These are phyloP conservation scores for Fusarium sublunatum DNA, from an alignment of 2,329 filamentous ascomycete species.

Conservation along the genomic window DNA sequence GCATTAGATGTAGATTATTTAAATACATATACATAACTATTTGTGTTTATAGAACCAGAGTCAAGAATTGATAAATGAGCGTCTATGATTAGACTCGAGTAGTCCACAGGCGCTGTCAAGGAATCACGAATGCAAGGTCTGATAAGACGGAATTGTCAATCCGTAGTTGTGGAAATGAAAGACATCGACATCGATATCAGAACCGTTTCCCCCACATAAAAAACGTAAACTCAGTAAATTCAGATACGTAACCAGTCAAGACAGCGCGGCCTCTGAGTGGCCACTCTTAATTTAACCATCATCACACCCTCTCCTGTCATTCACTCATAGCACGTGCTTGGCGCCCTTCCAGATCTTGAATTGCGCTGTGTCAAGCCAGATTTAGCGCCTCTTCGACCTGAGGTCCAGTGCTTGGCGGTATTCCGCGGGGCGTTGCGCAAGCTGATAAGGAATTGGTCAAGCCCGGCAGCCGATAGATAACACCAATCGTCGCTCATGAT, in stretches of 20 bases:
- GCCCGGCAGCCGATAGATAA: slow-evolving; percentile 37
- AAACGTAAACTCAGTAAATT: slow-evolving; percentile 49
- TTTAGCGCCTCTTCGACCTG: slow-evolving; percentile 17
- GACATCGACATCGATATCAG: slow-evolving; percentile 24
- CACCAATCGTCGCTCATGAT: slow-evolving; percentile 32
- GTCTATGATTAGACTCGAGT: background rate
- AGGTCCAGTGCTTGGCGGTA: slow-evolving; percentile 26
- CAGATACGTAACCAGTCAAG: slow-evolving; percentile 51
- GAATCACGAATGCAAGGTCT: slow-evolving; percentile 29
- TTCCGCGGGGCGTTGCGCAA: slow-evolving; percentile 12
- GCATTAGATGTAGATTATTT: background rate
- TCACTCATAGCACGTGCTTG: slow-evolving; percentile 32
- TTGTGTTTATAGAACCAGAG: background rate
- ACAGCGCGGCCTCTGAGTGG: slow-evolving; percentile 42
- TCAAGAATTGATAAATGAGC: background rate
- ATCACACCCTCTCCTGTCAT: slow-evolving; percentile 18
- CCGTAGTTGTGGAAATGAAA: slow-evolving; percentile 33
- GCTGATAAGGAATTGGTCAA: slow-evolving; percentile 38
- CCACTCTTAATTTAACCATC: slow-evolving; percentile 7
- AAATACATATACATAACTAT: background rate
- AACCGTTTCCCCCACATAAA: slow-evolving; percentile 30
- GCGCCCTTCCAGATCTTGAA: slow-evolving; percentile 28
- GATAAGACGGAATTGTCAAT: slow-evolving; percentile 33
- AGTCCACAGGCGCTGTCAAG: background rate
- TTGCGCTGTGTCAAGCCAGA: slow-evolving; percentile 35